These are phyloP conservation scores for Linnemannia schmuckeri DNA, from an alignment of 192 early-diverging fungal species.

Conservation along the genomic window DNA sequence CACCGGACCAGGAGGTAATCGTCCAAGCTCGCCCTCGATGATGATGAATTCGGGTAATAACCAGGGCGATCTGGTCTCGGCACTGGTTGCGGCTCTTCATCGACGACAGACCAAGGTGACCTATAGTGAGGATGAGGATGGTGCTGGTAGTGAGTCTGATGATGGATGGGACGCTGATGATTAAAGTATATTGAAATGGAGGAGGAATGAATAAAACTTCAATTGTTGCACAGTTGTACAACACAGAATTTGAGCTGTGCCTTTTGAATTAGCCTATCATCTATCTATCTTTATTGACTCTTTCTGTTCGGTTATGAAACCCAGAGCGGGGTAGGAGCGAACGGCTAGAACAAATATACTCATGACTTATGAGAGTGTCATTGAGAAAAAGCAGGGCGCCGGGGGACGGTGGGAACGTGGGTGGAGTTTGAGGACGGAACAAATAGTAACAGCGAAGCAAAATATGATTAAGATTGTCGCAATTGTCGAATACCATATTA, in stretches of 20 bases:
- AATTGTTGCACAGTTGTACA: too few relatives aligned
- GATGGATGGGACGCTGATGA: slow-evolving; percentile 51
- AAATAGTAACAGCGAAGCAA: too few relatives aligned
- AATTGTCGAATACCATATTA: not conserved
- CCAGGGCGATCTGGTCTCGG: slow-evolving; percentile 50
- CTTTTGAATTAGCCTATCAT: too few relatives aligned
- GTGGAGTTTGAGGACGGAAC: too few relatives aligned
- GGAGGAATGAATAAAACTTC: not conserved
- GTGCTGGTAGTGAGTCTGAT: slow-evolving; percentile 32
- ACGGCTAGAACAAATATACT: too few relatives aligned
- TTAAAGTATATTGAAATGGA: not conserved
- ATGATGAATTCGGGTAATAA: slow-evolving; percentile 14
- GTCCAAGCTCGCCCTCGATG: not conserved
- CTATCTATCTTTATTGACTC: too few relatives aligned
- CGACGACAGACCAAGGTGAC: slow-evolving; percentile 49
- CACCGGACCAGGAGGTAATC: not conserved
- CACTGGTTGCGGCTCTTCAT: slow-evolving; percentile 46
- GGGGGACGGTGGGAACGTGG: too few relatives aligned
- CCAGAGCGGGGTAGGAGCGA: too few relatives aligned
- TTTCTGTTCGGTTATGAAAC: too few relatives aligned
- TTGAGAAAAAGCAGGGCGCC: too few relatives aligned
- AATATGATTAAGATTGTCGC: not conserved
- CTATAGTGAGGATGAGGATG: slow-evolving; percentile 44
- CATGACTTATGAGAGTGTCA: too few relatives aligned
- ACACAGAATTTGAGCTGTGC: too few relatives aligned